Evolutionary conservation across 2,329 filamentous ascomycete species (phyloP), one percentile per base, ranked within the genome.

Genomic region (Xylaria sp.): DNA sequence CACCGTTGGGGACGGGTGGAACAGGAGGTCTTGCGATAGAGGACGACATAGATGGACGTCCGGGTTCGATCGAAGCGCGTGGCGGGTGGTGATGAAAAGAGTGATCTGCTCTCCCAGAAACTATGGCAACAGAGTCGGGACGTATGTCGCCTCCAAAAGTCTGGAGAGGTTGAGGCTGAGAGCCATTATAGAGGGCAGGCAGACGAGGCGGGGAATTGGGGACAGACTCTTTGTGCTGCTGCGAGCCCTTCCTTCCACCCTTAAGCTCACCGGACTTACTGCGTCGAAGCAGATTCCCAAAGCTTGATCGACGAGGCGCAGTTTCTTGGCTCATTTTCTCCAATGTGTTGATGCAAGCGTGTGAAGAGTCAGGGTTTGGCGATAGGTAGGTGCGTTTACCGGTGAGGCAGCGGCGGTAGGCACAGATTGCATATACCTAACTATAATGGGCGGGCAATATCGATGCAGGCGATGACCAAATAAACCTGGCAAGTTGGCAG

Each of bases 1-100:
- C 87, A 66, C 87, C 87, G 78, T 84, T 87, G 55, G 88, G 88
- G 61, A 91, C 83, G 1, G 90, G 88, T 57, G 89, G 88, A 63
- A 91, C 83, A 3, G 90, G 88, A 62, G 88, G 88, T 53, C 86
- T 80, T 51, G 88, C 85, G 55, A 84, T 76, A 37, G 79, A 79
- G 70, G 78, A 81, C 74, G 81, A 79, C 73, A 80, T 76, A 53
- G 82, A 82, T 62, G 79, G 79, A 62, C 80, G 77, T 58, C 78
- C 76, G n/a, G 82, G 84, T 72, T 88, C 87, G 79, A 87, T 88
- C 67, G 87, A 89, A 53, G 82, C 79, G 72, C 86, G 82, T 58
- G 83, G 78, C 60, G 80, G 76, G 12, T 75, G 69, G 62, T 68
- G 75, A 70, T 79, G 75, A 71, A 78, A 77, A n/a, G 75, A 78